Base-by-base conservation (phyloP, 108 stramenopile genomes). In the Fragilaria crotonensis region DNA sequence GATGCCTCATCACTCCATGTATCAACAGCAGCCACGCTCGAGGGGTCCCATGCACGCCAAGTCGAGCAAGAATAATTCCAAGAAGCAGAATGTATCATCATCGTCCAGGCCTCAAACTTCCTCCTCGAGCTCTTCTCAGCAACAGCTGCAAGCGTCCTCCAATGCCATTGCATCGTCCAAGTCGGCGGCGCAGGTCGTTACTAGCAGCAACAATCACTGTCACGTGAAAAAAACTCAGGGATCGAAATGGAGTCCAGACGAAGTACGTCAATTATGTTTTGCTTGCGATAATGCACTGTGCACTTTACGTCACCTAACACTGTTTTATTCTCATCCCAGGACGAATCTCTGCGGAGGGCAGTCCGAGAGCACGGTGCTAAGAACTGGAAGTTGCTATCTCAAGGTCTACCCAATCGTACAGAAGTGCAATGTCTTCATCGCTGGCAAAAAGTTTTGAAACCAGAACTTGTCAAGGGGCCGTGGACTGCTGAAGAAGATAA, bases 401-500 rank as follows among this genome's bases (percentile, higher is more conserved):
- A 59, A 21, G 53, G 52, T 26, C 60, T 90, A 25, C 66, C 72
- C 3, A 71, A 64, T 18, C 64, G 83, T 9, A 78, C 80, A 47
- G 89, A 90, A 58, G 75, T 81, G 0, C 79, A 82, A 52, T 90
- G 89, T 60, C 57, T 86, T 5, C 80, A 84, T 63, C 75, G 89
- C 22, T 84, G 83, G 83, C 71, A 84, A 55, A 80, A 74, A 60
- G 79, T 78, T 11, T 58, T 85, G n/a, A 84, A 85, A 48, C 85
- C 86, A 25, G 63, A 79, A 21, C 65, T 87, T 18, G 76, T 86
- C 28, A 89, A 85, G 56, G 90, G 78, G 45, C 83, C 79, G 33
- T 98, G 97, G 97, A 94, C 94, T 1, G 76, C 77, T 49, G 92
- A 84, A 25, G 97, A 98, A 68, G 97, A 98, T 66, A 70, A 48